Base-by-base conservation (phyloP, 768 basidiomycete genomes). In the Leccinum disarticulatum region DNA sequence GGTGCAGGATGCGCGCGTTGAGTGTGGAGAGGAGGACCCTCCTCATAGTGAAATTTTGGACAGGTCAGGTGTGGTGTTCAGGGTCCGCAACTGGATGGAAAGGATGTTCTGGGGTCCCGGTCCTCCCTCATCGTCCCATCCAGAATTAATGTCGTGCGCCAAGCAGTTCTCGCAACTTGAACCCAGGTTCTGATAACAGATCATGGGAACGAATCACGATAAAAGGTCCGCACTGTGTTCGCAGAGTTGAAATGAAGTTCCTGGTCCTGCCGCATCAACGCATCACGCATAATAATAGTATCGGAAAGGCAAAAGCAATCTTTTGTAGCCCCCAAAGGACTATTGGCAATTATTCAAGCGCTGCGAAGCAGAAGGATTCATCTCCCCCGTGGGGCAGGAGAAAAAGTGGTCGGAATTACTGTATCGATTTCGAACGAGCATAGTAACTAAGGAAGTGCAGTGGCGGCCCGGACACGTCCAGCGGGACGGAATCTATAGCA, bases 21-120 rank as follows among this genome's bases (percentile, higher is more conserved):
- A 59, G 46, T 33, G 54, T 15, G 4, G 48, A 51, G 27, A 60
- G 38, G 43, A 59, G 33, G 35, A 56, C 56, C 36, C 60, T 61
- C 52, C 54, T 54, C 33, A 54, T 25, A 9, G 49, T 51, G 57
- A 67, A 59, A 35, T 36, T 56, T 58, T 9, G 52, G 49, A 17
- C 15, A 25, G 47, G 35, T 33, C 25, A 15, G 50, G 53, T 25
- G 53, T 25, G 61, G 66, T 67, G 55, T 60, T 66, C 51, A 67
- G 61, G 66, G 66, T 67, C 66, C 56, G 33, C 0, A 15, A 3
- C 30, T 2, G 25, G n/a, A 17, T 15, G 22, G 55, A 51, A 43
- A 28, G 58, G 31, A 60, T 65, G 46, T 30, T 30, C 47, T 15
- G 66, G 66, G n/a, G n/a, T n/a, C n/a, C n/a, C n/a, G 66, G 66